Conservation (phyloP, 306 rosid species). For the Abrus pulchellus region DNA sequence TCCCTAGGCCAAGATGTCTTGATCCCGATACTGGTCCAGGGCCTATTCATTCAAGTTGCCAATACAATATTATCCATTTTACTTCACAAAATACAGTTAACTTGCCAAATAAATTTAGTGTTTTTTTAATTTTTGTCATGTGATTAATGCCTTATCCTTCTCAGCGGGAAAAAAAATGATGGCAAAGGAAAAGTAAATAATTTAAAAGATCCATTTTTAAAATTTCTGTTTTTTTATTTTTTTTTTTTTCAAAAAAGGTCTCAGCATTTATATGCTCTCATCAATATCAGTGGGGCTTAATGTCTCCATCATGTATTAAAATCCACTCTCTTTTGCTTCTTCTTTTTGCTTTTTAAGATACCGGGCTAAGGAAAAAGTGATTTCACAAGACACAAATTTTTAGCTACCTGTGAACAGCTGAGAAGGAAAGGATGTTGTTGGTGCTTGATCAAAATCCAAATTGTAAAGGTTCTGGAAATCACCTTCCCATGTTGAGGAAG, state of each 20-base stretch:
- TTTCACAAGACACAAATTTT: constrained; percentile 29
- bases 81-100: constrained; percentile 7
- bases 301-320: constrained; percentile 50
- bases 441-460: constrained; percentile 66
- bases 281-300: constrained; percentile 46
- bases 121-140: neutral
- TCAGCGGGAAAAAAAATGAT: constrained; percentile 3
- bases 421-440: constrained; percentile 55
- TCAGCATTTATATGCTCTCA: constrained; percentile 37
- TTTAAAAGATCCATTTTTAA: constrained; percentile 12
- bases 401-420: constrained; percentile 66
- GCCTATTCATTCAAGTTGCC: constrained; percentile 28
- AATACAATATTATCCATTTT: neutral
- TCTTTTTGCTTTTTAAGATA: constrained; percentile 44
- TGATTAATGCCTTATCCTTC: constrained; percentile 2
- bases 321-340: constrained; percentile 46
- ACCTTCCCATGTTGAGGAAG: constrained; percentile 68
- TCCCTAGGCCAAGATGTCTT: constrained; percentile 26
- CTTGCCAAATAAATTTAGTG: neutral
- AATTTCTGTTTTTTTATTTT: constrained; percentile 14
- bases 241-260: constrained; percentile 28
- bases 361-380: constrained; percentile 43
- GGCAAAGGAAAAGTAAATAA: neutral
- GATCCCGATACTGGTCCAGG: neutral
- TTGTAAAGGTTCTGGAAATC: constrained; percentile 63